These are phyloP conservation scores for Monotropa hypopitys DNA, from an alignment of 179 eudicot genomes.

Conservation along the genomic window DNA sequence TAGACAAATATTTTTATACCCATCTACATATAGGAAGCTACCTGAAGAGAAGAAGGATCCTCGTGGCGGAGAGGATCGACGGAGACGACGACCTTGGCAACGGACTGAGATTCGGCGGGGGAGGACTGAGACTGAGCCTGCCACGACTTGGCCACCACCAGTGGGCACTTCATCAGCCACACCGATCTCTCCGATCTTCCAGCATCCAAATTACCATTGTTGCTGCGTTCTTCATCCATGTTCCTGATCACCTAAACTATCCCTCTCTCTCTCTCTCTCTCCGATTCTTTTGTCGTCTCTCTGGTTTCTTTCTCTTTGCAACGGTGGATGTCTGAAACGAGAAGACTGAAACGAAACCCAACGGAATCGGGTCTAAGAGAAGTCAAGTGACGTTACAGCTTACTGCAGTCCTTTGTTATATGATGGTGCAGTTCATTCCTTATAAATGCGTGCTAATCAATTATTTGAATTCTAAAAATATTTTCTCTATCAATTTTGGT, in stretches of 20 bases:
- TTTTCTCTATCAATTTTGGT: too few relatives aligned
- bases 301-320: background rate
- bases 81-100: constrained; percentile 71
- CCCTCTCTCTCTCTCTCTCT: background rate
- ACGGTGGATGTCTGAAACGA: constrained; percentile 1
- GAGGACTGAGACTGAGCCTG: constrained; percentile 32
- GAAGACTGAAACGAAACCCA: background rate
- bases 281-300: background rate
- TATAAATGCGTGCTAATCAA: too few relatives aligned
- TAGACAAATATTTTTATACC: background rate
- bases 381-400: background rate
- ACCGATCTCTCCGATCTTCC: constrained; percentile 55
- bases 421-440: too few relatives aligned
- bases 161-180: constrained; percentile 93
- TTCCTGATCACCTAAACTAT: background rate
- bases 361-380: background rate
- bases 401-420: background rate
- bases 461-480: too few relatives aligned
- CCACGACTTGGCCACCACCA: constrained; percentile 66
- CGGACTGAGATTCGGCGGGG: constrained; percentile 31
- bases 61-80: constrained; percentile 72
- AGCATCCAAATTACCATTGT: constrained; percentile 29
- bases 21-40: background rate
- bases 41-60: constrained; percentile 36
- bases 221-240: constrained; percentile 14